Base-by-base conservation (phyloP, 2,329 filamentous ascomycete genomes). In the Calonectria henricotiae region DNA sequence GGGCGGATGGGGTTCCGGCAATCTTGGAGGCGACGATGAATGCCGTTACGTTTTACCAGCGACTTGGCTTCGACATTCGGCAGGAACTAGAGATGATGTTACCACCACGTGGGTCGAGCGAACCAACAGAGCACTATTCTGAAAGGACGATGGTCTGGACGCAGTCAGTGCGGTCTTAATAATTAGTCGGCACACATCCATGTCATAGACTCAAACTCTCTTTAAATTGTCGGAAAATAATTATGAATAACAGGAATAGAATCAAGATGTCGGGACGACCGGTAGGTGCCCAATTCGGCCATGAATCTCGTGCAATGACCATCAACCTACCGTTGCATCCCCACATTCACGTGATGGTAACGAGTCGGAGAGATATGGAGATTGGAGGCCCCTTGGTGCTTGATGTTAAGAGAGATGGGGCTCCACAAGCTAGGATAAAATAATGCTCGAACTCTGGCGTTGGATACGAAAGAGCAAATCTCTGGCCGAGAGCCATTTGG, bases 11-110 rank as follows among this genome's bases (percentile, higher is more conserved):
- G 15, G 74, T 82, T 63, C 77, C 80, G 12, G 78, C 83, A 6
- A 80, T 84, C 55, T 73, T 85, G 15, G 83, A 85, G 68, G 82
- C 81, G 23, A 85, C 82, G 20, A 79, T 79, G 73, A 78, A 80
- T 20, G 83, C 83, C 1, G 78, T 83, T 6, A 71, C 74, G 1
- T 80, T 85, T 68, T 85, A 85, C 49, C 73, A 80, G 66, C 81
- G 71, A 70, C 72, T 83, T 39, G 83, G 83, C 7, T 85, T 85
- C 62, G 73, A 74, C 41, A 71, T 70, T 4, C 64, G 76, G 13
- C 78, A 79, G 54, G 70, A 74, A 23, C 79, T 85, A 27, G 76
- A 79, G 25, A 81, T 85, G 80, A 74, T 69, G 60, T 77, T 85
- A 25, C 82, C 83, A 20, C 68, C 66, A 41, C 73, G 74, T 54